A percentile compares a stretch with the other conserved stretches of the same genome.
Evolutionary conservation across 768 basidiomycete species (phyloP).

Genomic region (Lentinula sp.): DNA sequence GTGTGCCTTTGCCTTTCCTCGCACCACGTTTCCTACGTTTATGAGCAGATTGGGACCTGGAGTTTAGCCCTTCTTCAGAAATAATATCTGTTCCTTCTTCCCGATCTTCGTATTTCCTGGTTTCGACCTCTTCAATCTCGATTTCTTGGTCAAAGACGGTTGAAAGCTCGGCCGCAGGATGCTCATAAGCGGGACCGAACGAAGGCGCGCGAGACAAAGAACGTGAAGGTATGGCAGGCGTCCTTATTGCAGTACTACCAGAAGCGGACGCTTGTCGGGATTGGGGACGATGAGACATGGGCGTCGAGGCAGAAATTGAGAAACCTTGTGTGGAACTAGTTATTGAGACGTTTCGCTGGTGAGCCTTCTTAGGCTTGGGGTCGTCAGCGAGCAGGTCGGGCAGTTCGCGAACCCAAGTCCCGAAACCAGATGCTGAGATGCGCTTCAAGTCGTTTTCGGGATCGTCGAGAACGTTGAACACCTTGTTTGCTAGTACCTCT

Average conservation of each 20-base stretch:
- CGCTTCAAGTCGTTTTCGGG: slow-evolving; percentile 59
- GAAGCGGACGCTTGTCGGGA: slow-evolving; percentile 55
- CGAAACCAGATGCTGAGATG: slow-evolving; percentile 79
- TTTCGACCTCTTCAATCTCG: slow-evolving; percentile 37
- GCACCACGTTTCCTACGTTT: slow-evolving; percentile 83
- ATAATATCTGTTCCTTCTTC: slow-evolving; percentile 31
- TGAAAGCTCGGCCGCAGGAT: slow-evolving; percentile 34
- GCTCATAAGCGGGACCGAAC: slow-evolving; percentile 31
- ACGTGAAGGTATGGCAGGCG: slow-evolving; percentile 47
- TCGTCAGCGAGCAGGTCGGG: slow-evolving; percentile 59
- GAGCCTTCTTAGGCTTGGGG: slow-evolving; percentile 26
- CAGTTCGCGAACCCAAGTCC: slow-evolving; percentile 79
- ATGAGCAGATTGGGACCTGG: slow-evolving; percentile 64
- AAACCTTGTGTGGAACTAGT: slow-evolving; percentile 57
- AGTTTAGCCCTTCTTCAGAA: slow-evolving; percentile 32
- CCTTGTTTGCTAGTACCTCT: slow-evolving; percentile 74
- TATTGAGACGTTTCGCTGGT: slow-evolving; percentile 52
- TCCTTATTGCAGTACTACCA: slow-evolving; percentile 37
- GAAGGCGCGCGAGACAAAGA: slow-evolving; percentile 62
- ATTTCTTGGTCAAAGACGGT: slow-evolving; percentile 50
- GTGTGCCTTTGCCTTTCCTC: slow-evolving; percentile 71
- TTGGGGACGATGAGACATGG: slow-evolving; percentile 64
- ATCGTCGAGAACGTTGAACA: slow-evolving; percentile 76
- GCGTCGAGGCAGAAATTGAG: slow-evolving; percentile 54
- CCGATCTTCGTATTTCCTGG: slow-evolving; percentile 10